These are phyloP conservation scores for Ceratocystis colombiana DNA, from an alignment of 2,329 filamentous ascomycete genomes.

Conservation along the genomic window DNA sequence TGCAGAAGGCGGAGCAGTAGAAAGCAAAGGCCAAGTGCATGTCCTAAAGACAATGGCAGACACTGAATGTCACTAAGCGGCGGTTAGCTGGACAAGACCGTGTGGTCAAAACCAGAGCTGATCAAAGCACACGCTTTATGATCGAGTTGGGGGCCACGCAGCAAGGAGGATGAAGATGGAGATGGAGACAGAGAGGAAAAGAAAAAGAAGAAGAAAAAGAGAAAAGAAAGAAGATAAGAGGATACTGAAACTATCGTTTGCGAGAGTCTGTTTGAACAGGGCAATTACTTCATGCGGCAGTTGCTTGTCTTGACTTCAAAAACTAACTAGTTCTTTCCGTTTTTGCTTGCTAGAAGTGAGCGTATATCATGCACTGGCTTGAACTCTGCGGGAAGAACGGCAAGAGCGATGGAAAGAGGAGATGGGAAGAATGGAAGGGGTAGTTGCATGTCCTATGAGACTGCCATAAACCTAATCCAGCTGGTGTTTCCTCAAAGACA, in stretches of 20 bases:
- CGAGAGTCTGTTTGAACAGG: conserved; percentile 1
- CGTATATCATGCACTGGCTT: neutral
- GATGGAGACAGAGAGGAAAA: neutral
- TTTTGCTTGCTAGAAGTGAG: neutral
- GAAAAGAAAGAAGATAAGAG: neutral
- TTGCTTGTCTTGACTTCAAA: conserved; percentile 1
- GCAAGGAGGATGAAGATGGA: neutral
- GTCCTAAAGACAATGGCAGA: neutral
- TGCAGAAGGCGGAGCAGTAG: neutral
- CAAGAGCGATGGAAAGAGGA: neutral
- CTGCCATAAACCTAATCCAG: neutral
- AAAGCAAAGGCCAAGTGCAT: neutral
- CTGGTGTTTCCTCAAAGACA: neutral
- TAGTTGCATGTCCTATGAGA: neutral
- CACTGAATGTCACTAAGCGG: neutral
- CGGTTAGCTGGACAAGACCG: neutral
- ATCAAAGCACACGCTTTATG: neutral
- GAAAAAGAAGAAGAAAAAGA: neutral
- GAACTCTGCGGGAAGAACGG: neutral
- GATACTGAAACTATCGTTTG: conserved; percentile 8
- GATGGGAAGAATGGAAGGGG: neutral
- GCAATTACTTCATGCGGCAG: neutral
- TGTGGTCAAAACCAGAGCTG: neutral
- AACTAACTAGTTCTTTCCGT: neutral
- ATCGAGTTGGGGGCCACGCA: neutral